Conservation (phyloP, 75 land plant species). For the Larix kaempferi region DNA sequence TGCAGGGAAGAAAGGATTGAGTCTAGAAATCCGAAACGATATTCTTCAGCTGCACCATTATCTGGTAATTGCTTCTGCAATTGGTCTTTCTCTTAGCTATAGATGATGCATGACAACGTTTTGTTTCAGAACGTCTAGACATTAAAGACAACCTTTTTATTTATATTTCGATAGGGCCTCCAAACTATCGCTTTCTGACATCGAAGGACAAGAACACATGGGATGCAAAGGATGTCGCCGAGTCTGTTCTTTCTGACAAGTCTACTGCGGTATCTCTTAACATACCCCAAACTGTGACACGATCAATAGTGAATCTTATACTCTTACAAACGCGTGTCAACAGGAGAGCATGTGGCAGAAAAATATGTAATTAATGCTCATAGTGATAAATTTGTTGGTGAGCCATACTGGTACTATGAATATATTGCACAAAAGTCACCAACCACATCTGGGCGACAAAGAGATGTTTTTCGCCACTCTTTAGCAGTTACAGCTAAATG, state of each 20-base stretch:
- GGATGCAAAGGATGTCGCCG: slow-evolving; percentile 80
- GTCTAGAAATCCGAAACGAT: slow-evolving; percentile 86
- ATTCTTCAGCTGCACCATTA: slow-evolving; percentile 89
- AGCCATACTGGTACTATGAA: slow-evolving; percentile 82
- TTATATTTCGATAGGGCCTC: slow-evolving; percentile 90
- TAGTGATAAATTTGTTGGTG: slow-evolving; percentile 58
- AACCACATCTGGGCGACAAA: slow-evolving; percentile 49
- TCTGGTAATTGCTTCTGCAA: slow-evolving; percentile 45
- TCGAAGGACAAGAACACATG: slow-evolving; percentile 64
- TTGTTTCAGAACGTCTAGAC: slow-evolving; percentile 91
- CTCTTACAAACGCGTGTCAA: slow-evolving; percentile 35
- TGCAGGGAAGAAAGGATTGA: no score
- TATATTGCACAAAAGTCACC: slow-evolving; percentile 88
- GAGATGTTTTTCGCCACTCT: no score
- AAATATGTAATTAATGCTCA: slow-evolving; percentile 69
- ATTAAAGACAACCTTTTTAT: slow-evolving; percentile 74
- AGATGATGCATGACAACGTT: slow-evolving; percentile 89
- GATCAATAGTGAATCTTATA: slow-evolving; percentile 2
- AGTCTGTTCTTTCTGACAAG: slow-evolving; percentile 80
- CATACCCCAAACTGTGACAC: neutral
- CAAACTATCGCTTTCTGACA: slow-evolving; percentile 51
- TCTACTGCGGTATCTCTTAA: slow-evolving; percentile 61
- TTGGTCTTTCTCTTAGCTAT: slow-evolving; percentile 4
- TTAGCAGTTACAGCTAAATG: no score
- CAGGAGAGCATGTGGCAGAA: slow-evolving; percentile 70